Percentiles rank a stretch among this genome's conserved stretches.
Evolutionary conservation across 1,139 yeast genomes (phyloP).

Genomic region (Williopsis jadinii): DNA sequence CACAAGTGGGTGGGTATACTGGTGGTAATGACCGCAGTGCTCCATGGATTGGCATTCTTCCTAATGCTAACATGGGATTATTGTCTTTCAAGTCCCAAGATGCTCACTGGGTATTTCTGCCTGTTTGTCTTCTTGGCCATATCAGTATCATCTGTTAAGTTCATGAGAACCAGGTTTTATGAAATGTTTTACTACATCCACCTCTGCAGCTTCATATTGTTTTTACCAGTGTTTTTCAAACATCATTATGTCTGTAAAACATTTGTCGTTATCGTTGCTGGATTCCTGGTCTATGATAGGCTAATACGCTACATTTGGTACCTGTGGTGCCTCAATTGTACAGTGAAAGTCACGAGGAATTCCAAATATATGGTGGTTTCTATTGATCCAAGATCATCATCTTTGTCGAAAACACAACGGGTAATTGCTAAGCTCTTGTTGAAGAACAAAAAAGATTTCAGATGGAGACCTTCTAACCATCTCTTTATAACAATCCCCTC

Average conservation of each 20-base stretch:
- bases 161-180: slow-evolving; percentile 13
- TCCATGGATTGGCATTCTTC: slow-evolving; percentile 14
- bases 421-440: slow-evolving; percentile 4
- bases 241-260: slow-evolving; percentile 21
- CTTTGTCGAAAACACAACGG: slow-evolving; percentile 1
- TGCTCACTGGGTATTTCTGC: slow-evolving; percentile 14
- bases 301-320: slow-evolving; percentile 10
- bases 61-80: slow-evolving; percentile 18
- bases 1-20: slow-evolving; percentile 20
- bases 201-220: slow-evolving; percentile 11
- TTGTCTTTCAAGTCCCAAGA: slow-evolving; percentile 4
- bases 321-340: slow-evolving; percentile 13
- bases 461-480: slow-evolving; percentile 18
- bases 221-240: slow-evolving; percentile 18
- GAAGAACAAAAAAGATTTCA: slow-evolving; percentile 9
- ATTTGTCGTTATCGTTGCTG: slow-evolving; percentile 13
- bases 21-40: slow-evolving; percentile 12
- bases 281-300: slow-evolving; percentile 15
- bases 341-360: slow-evolving; percentile 4
- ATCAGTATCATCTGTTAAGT: slow-evolving; percentile 10
- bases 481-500: slow-evolving; percentile 19
- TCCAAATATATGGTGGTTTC: slow-evolving; percentile 7
- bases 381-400: slow-evolving; percentile 6
- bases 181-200: slow-evolving; percentile 20
- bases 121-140: slow-evolving; percentile 10